Conservation (phyloP, 2,329 filamentous ascomycete genomes). For the Nothophaeocryptopus gaeumannii region DNA sequence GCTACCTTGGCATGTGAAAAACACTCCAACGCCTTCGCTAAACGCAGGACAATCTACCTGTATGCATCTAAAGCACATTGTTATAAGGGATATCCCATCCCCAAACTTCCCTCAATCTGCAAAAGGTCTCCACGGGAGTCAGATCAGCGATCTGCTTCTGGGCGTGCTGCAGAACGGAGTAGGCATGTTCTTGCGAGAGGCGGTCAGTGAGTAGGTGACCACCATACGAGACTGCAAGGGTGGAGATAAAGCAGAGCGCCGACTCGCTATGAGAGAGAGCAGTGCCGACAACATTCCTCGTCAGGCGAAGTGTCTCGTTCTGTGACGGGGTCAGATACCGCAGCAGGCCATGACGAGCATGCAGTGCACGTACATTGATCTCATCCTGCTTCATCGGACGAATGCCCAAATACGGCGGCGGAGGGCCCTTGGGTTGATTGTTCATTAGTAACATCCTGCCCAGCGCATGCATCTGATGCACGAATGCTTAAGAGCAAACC, state of each 20-base stretch:
- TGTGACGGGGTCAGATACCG: too few relatives aligned
- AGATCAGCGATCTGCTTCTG: constrained; percentile 2
- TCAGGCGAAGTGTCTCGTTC: background rate
- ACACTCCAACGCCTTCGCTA: too few relatives aligned
- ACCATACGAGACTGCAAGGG: constrained; percentile 6
- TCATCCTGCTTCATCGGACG: background rate
- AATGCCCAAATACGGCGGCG: constrained; percentile 2
- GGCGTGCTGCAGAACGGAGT: constrained; percentile 1
- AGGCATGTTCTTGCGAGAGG: constrained; percentile 6
- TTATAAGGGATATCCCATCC: constrained; percentile 8
- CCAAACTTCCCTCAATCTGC: constrained; percentile 4
- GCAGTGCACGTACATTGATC: too few relatives aligned
- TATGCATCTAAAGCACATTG: background rate
- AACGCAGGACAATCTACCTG: too few relatives aligned
- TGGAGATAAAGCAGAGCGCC: constrained; percentile 3
- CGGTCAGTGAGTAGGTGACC: constrained; percentile 9
- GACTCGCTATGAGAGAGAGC: background rate
- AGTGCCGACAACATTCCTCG: constrained; percentile 4
- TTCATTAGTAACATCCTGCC: constrained; percentile 3
- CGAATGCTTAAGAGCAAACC: constrained; percentile 1
- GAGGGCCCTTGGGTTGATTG: constrained; percentile 5
- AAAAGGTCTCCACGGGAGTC: constrained; percentile 1
- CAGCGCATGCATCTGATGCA: constrained; percentile 2
- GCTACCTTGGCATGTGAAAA: too few relatives aligned
- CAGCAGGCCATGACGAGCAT: too few relatives aligned